phyloP scores from a whole-genome alignment of 2,329 filamentous ascomycete genomes.

The Colletotrichum orchidophilum region DNA sequence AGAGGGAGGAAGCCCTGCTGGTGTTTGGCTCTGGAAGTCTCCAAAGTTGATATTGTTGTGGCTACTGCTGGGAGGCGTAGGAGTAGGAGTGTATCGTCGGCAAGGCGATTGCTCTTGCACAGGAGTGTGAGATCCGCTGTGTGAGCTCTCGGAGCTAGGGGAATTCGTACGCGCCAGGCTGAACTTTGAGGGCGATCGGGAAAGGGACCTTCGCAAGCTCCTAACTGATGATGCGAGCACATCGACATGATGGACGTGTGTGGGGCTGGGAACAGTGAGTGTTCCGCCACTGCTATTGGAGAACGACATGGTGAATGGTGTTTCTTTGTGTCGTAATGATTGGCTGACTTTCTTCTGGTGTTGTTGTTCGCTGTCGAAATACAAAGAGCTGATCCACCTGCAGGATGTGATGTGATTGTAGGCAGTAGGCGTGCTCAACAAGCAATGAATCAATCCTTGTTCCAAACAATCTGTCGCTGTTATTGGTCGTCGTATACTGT shows the following conservation, averaged over 20 bases:
- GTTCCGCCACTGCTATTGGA: slow-evolving; percentile 75
- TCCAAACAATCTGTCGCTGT: slow-evolving; percentile 28
- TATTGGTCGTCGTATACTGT: slow-evolving; percentile 31
- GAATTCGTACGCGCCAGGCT: slow-evolving; percentile 64
- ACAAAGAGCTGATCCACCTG: slow-evolving; percentile 16
- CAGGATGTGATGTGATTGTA: slow-evolving; percentile 1
- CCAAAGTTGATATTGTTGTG: slow-evolving; percentile 44
- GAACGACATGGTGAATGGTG: slow-evolving; percentile 62
- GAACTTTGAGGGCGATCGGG: slow-evolving; percentile 93
- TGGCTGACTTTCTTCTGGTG: slow-evolving; percentile 11
- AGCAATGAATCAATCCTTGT: slow-evolving; percentile 17
- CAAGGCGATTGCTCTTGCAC: slow-evolving; percentile 52
- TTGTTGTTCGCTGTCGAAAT: slow-evolving; percentile 18
- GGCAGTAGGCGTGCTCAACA: slow-evolving; percentile 4
- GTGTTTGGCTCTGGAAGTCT: slow-evolving; percentile 41
- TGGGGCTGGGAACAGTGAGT: slow-evolving; percentile 87
- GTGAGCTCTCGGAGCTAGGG: slow-evolving; percentile 58
- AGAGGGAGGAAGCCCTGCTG: slow-evolving; percentile 37
- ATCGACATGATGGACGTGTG: slow-evolving; percentile 83
- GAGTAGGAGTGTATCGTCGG: slow-evolving; percentile 47
- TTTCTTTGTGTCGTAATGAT: slow-evolving; percentile 13
- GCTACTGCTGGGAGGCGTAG: slow-evolving; percentile 34
- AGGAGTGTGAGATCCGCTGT: slow-evolving; percentile 37
- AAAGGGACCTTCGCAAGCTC: slow-evolving; percentile 86
- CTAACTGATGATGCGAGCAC: slow-evolving; percentile 79